Base-by-base conservation (phyloP, 2,329 filamentous ascomycete species). In the Cladophialophora psammophila region DNA sequence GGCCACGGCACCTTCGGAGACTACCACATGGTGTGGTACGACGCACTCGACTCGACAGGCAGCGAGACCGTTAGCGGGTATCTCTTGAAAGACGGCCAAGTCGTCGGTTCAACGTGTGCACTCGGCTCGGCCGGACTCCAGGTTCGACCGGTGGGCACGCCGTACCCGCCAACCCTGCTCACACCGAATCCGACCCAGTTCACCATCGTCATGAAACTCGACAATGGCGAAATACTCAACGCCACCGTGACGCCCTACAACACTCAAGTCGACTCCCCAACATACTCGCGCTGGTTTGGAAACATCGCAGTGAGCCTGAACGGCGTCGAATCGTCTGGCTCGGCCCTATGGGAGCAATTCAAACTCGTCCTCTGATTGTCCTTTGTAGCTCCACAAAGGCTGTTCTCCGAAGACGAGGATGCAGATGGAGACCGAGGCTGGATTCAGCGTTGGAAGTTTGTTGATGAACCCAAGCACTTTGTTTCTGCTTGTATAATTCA, bases 11-110 rank as follows among this genome's bases (percentile, higher is more conserved):
- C 74, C 26, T 62, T 83, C 0, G 81, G 80, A 0, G 71, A 75
- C 0, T 83, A 82, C 75, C 78, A 79, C 2, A 67, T 83, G 31
- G 79, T 84, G 26, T 84, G 81, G 81, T 80, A 82, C 67, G 76
- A 79, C 62, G 73, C 75, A 2, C 62, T 79, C 18, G 67, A 71
- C 12, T 45, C 64, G n/a, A 63, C 71, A 5, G 74, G 72, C 6
- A 71, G 66, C 12, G 75, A 76, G 34, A 72, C 75, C 26, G 67
- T 69, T 32, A 75, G 73, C 34, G 71, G 73, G 18, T 81, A 78
- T 58, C 73, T 79, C 2, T 72, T 77, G 1, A 70, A 71, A 31
- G 66, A 79, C 63, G 74, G 75, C 1, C 48, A 72, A 18, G 65
- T 76, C 10, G 52, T 79, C 0, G 45, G 72, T 3, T 71, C 75